These are phyloP conservation scores for Sporodiniella umbellata DNA, from an alignment of 371 early-diverging fungal species.

Conservation along the genomic window DNA sequence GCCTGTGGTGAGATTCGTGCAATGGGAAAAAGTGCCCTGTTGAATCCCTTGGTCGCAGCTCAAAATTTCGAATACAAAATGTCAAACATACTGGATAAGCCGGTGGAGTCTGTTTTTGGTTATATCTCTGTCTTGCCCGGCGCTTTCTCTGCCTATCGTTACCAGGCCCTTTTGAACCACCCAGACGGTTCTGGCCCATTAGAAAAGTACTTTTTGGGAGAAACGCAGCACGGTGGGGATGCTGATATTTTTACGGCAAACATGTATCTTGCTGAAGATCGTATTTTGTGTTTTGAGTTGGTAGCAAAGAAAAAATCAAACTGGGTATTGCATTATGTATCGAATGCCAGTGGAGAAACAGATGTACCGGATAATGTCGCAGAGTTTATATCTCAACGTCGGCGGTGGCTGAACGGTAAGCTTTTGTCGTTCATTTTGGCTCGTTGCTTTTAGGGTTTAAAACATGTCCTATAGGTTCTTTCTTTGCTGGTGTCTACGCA, in stretches of 20 bases:
- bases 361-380: constrained; percentile 77
- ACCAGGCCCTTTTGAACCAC: constrained; percentile 76
- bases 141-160: constrained; percentile 95
- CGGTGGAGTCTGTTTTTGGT: constrained; percentile 92
- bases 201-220: constrained; percentile 90
- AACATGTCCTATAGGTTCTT: constrained; percentile 56
- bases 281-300: constrained; percentile 85
- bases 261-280: constrained; percentile 84
- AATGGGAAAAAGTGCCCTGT: constrained; percentile 72
- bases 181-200: constrained; percentile 71
- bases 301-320: constrained; percentile 67
- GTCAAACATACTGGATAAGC: constrained; percentile 96
- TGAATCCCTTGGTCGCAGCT: constrained; percentile 89
- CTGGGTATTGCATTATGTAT: constrained; percentile 73
- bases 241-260: constrained; percentile 67
- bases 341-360: constrained; percentile 74
- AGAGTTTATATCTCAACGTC: constrained; percentile 83
- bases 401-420: constrained; percentile 85
- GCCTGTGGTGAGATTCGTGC: constrained; percentile 96
- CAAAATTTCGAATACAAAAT: constrained; percentile 98
- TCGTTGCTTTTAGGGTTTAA: too few relatives aligned
- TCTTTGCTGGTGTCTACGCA: constrained; percentile 67
- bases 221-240: constrained; percentile 77
- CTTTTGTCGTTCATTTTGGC: too few relatives aligned
- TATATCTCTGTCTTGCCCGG: constrained; percentile 94